phyloP scores from a whole-genome alignment of 2,329 filamentous ascomycete genomes.

The Aureobasidium sp. region DNA sequence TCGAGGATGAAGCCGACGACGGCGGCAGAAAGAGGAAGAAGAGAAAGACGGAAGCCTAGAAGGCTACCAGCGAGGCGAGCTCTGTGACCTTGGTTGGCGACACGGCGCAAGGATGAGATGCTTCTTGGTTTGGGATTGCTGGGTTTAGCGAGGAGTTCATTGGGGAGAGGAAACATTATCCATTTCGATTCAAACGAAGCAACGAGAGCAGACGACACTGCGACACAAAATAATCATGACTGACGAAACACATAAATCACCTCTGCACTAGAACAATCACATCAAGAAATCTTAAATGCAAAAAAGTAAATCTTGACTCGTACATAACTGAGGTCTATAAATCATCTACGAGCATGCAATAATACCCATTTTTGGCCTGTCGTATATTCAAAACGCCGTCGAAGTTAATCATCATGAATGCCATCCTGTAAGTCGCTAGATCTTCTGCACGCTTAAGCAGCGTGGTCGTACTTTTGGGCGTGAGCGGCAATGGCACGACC shows the following conservation, averaged over 20 bases:
- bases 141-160: slow-evolving; percentile 1
- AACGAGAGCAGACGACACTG: neutral
- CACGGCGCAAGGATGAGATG: neutral
- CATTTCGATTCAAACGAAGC: neutral
- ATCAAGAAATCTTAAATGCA: neutral
- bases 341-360: neutral
- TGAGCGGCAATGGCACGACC: slow-evolving; percentile 53
- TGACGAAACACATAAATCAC: neutral
- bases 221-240: neutral
- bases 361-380: neutral
- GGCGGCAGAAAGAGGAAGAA: slow-evolving; percentile 28
- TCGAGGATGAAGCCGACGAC: slow-evolving; percentile 37
- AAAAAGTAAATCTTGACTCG: slow-evolving; percentile 4
- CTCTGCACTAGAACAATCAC: neutral
- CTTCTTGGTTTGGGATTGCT: neutral
- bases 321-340: slow-evolving; percentile 9
- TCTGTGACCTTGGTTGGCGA: neutral
- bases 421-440: neutral
- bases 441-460: neutral
- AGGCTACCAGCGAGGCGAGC: neutral
- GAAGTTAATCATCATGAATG: slow-evolving; percentile 1
- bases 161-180: neutral
- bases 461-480: slow-evolving; percentile 27
- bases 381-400: slow-evolving; percentile 7
- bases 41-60: slow-evolving; percentile 24